Evolutionary conservation across 1,284 basidiomycete genomes (phyloP), one percentile per base, ranked within the genome.

Genomic region (Laetiporus sulphureus): DNA sequence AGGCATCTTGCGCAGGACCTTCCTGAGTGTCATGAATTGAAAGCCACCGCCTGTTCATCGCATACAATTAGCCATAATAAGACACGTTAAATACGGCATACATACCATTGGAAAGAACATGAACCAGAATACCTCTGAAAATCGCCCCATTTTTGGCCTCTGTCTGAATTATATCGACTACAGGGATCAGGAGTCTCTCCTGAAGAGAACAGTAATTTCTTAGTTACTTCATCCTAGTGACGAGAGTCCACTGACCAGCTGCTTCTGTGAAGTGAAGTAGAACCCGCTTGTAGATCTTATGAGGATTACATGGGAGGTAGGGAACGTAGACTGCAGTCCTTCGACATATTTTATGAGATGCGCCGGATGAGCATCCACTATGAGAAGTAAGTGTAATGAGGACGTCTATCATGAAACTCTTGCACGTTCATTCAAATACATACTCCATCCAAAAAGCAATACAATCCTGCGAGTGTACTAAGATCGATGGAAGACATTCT

Each of bases 21-120:
- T 48, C 22, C 46, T 46, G 11, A 50, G 43, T 8, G 37, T 50
- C 43, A 47, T 38, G 41, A 48, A 38, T 19, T 50, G 46, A 32
- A 47, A 43, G 11, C 43, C 48, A 6, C 48, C 43, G 10, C 43
- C 48, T 50, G 34, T 18, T 18, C 13, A 18, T 10, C 16, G 19
- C 25, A 8, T 11, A n/a, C 12, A 24, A n/a, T 18, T 10, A 16
- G 16, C 8, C 22, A 13, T 16, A 19, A 4, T 12, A 6, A 35
- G 7, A 5, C n/a, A 22, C 20, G 31, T n/a, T 19, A 11, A 16
- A 16, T n/a, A n/a, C n/a, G n/a, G n/a, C n/a, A n/a, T n/a, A 43
- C 44, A n/a, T 11, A 49, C 47, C 44, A 10, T 49, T 49, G 16
- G 44, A 49, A 20, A 49, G 36, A 5, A 46, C 36, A 24, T 48